A percentile compares a stretch with the other conserved stretches of the same genome.
phyloP scores from a whole-genome alignment of 495 filamentous ascomycete genomes.

The Saxispiralis lemnorum region DNA sequence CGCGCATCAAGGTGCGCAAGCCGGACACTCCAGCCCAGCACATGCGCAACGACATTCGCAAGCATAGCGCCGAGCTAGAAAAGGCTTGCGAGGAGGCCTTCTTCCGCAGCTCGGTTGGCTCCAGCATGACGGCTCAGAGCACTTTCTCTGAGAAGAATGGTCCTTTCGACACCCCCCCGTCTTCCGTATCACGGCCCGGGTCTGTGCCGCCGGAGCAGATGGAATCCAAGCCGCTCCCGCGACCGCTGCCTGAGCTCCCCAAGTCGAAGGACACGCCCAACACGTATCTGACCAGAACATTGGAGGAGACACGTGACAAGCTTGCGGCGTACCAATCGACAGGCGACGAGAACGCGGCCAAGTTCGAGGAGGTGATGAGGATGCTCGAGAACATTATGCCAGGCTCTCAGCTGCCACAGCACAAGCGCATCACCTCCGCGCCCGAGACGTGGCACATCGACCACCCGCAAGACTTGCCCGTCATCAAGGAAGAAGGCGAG shows the following conservation, averaged over 20 bases:
- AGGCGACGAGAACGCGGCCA: constrained; percentile 18
- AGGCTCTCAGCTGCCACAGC: not conserved
- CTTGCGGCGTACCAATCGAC: constrained; percentile 31
- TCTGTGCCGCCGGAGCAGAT: constrained; percentile 1
- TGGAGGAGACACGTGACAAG: constrained; percentile 39
- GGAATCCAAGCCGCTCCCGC: constrained; percentile 7
- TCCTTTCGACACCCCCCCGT: constrained; percentile 25
- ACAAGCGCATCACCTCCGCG: constrained; percentile 36
- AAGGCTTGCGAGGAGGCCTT: constrained; percentile 70
- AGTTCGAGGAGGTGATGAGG: constrained; percentile 39
- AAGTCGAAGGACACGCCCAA: constrained; percentile 26
- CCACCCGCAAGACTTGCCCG: constrained; percentile 17
- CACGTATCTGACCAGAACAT: constrained; percentile 32
- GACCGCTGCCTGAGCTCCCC: constrained; percentile 23
- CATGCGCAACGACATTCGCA: constrained; percentile 44
- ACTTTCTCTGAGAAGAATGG: constrained; percentile 27
- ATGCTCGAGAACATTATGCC: constrained; percentile 17
- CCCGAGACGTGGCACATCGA: constrained; percentile 16
- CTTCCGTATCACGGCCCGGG: constrained; percentile 22
- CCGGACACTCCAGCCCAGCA: constrained; percentile 28
- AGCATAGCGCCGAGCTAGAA: constrained; percentile 48
- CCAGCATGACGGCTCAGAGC: constrained; percentile 22
- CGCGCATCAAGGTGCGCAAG: constrained; percentile 24
- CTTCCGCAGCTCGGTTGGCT: constrained; percentile 47
- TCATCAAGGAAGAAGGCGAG: constrained; percentile 25